Percentiles rank a stretch among this genome's conserved stretches.
Conservation (phyloP, 768 basidiomycete genomes). For the Cystofilobasidium ferigula region DNA sequence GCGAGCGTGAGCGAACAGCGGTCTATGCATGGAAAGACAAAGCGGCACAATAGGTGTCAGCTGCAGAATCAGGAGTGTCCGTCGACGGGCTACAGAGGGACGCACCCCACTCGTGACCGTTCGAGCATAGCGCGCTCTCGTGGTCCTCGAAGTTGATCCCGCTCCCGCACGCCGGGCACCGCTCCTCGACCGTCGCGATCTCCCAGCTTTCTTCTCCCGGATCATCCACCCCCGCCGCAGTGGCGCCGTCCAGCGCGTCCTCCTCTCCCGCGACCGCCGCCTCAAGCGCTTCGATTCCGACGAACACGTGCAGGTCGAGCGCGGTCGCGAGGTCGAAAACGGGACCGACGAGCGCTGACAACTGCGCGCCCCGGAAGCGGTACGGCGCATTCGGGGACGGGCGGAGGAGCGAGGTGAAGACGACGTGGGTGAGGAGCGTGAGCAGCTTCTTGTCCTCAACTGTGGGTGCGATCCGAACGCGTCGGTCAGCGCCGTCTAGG, state of each 20-base stretch:
- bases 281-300: conserved; percentile 1
- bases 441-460: background rate
- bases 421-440: background rate
- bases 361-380: background rate
- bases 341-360: background rate
- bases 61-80: background rate
- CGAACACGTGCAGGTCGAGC: background rate
- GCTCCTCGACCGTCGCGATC: background rate
- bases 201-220: background rate
- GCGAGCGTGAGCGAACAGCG: background rate
- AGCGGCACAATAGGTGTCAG: too few relatives aligned
- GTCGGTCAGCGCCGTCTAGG: background rate
- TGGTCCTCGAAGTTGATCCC: background rate
- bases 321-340: conserved; percentile 1
- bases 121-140: background rate
- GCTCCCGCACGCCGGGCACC: background rate
- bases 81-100: too few relatives aligned
- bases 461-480: background rate
- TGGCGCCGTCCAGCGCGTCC: background rate
- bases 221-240: background rate
- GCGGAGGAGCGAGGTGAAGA: background rate
- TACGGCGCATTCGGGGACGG: background rate
- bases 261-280: background rate
- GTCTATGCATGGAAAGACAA: background rate
- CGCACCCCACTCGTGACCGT: background rate